Base-by-base conservation (phyloP, 2,329 filamentous ascomycete genomes). In the Fusarium setosum region DNA sequence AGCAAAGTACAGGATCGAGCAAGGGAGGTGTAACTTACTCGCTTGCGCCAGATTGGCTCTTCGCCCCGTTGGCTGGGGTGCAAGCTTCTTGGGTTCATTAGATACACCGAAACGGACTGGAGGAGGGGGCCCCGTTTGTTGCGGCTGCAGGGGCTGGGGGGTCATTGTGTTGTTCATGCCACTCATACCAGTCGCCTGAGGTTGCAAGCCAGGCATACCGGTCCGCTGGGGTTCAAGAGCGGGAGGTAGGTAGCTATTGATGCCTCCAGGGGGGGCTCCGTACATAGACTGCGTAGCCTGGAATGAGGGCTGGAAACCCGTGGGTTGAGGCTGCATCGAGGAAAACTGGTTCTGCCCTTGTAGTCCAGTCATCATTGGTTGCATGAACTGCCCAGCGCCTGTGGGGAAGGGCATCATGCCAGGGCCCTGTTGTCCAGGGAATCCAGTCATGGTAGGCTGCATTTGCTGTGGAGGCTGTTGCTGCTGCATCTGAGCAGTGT, bases 1-100 rank as follows among this genome's bases (percentile, higher is more conserved):
- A 75, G 67, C 44, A 54, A n/a, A 48, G 6, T 11, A 4, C 29
- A 44, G 29, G 54, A 10, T 15, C 38, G 38, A 29, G 5, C 17
- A 41, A 24, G 12, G n/a, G 8, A 12, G 10, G 37, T 48, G 15
- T 23, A 37, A 94, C 95, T 91, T 90, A 98, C 95, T 99, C 74
- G 96, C 96, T 88, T 96, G 92, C 51, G 92, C 86, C 69, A 99
- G 85, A 77, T 98, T 97, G 56, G 96, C 96, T 82, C 92, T 89
- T 72, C 92, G 85, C 66, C 96, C 96, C 7, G 96, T 99, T 24
- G 93, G 86, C 81, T 98, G 96, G 26, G 94, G 89, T 61, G 87
- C 85, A 71, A 98, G 81, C 77, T 92, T 96, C 79, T 94, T 93
- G 26, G 88, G 82, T 47, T 89, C 88, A 24, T 84, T 82, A 57